Evolutionary conservation across 139 green algal genomes (phyloP), one percentile per base, ranked within the genome.

Genomic region (Parachlorella kessleri): DNA sequence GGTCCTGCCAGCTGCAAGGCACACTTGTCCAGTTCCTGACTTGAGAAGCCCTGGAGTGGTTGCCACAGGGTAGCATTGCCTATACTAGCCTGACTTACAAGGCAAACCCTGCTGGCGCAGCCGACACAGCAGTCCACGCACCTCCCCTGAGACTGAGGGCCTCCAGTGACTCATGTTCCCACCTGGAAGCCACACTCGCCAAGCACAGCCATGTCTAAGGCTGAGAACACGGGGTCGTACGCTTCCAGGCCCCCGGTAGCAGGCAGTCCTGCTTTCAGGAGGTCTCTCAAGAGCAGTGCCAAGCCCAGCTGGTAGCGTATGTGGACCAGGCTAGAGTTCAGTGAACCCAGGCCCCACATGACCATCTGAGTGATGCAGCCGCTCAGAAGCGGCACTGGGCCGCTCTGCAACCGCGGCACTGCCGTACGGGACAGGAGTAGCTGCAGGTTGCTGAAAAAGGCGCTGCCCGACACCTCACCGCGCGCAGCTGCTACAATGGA

Each of bases 281-380:
- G n/a, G 35, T 63, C 72, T 40, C 70, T 54, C 53, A 92, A 75
- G 42, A 84, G 70, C 66, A 79, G n/a, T n/a, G 80, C 80, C n/a
- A 90, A 66, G 21, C 79, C 88, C 33, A 92, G 74, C 81, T 92
- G 88, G 54, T 69, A 87, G 26, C 82, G 82, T 23, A 87, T 84
- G 76, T 87, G 82, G 6, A 73, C 64, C 18, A 41, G 72, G 0
- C 71, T 48, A 14, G 73, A 64, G 63, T 89, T 66, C 40, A 86
- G 18, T 23, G 87, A 92, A 26, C 88, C 88, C 54, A 92, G 66
- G 24, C 88, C 88, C 40, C 85, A 92, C 23, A 92, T 65, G 36
- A 92, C 88, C 68, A 92, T 59, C 33, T 65, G 38, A 18, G 48
- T 1, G 14, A 59, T 18, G 48, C 48, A 28, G 48, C n/a, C n/a